phyloP scores from a whole-genome alignment of 163 green algal genomes.

The Chloroidium sp. region DNA sequence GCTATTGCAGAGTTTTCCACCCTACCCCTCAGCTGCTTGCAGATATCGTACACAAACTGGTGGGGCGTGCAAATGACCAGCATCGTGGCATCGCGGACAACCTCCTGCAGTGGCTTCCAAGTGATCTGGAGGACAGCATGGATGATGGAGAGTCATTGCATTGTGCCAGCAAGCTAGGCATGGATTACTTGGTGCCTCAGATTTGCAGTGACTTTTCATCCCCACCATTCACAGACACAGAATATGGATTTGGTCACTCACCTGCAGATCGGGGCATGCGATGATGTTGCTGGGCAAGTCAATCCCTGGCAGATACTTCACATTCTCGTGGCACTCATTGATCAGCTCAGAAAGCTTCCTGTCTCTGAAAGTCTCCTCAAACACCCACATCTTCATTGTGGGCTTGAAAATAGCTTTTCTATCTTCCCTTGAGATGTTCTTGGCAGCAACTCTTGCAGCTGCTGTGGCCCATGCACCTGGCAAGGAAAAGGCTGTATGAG shows the following conservation, averaged over 20 bases:
- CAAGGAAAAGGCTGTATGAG: too few species aligned
- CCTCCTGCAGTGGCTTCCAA: slow-evolving; percentile 6
- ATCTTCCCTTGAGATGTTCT: slow-evolving; percentile 38
- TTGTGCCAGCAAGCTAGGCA: too few species aligned
- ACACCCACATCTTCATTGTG: slow-evolving; percentile 63
- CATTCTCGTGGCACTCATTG: slow-evolving; percentile 50
- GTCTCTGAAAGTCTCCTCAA: slow-evolving; percentile 57
- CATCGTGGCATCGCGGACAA: slow-evolving; percentile 33
- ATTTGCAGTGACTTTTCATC: too few species aligned
- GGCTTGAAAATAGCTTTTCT: slow-evolving; percentile 40
- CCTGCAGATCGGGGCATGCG: slow-evolving; percentile 38
- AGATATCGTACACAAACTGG: slow-evolving; percentile 58
- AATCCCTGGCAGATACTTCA: slow-evolving; percentile 43
- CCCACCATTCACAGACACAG: too few species aligned
- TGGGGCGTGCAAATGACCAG: slow-evolving; percentile 65
- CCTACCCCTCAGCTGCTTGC: slow-evolving; percentile 29
- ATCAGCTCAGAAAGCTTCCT: slow-evolving; percentile 61
- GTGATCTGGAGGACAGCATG: too few species aligned
- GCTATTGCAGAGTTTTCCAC: slow-evolving; percentile 49
- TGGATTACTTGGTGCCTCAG: too few species aligned
- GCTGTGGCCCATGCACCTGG: slow-evolving; percentile 51
- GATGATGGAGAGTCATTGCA: too few species aligned
- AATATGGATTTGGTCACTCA: neutral
- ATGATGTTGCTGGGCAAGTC: slow-evolving; percentile 41
- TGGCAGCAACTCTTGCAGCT: slow-evolving; percentile 42